These are phyloP conservation scores for Prunus mongolica DNA, from an alignment of 306 rosid genomes.

Conservation along the genomic window DNA sequence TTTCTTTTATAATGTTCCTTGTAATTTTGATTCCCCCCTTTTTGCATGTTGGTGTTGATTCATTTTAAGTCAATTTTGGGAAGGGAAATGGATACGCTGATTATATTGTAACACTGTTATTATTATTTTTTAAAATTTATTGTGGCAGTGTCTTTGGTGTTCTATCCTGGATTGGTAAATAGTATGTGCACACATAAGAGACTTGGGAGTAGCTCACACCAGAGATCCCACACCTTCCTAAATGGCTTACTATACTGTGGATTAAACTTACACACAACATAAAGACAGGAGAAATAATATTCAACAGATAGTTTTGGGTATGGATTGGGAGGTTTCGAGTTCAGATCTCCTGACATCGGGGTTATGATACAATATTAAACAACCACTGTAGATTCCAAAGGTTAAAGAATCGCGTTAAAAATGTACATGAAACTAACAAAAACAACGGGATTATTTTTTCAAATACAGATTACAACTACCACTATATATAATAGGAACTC, in stretches of 20 bases:
- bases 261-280: no score
- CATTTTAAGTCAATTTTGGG: slow-evolving; percentile 21
- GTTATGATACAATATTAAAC: background rate
- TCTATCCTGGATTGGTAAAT: background rate
- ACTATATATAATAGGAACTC: no score
- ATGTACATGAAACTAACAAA: no score
- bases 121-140: background rate
- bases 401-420: no score
- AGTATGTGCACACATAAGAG: no score
- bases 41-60: slow-evolving; percentile 13
- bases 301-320: no score
- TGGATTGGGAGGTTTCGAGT: background rate
- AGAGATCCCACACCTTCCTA: no score
- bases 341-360: background rate
- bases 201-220: background rate
- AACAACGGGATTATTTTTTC: background rate
- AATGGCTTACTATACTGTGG: no score
- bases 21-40: slow-evolving; percentile 1
- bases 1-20: background rate
- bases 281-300: no score
- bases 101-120: background rate
- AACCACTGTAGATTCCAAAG: no score
- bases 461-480: no score
- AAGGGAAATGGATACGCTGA: slow-evolving; percentile 11
- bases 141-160: background rate